Base-by-base conservation (phyloP, 2,329 filamentous ascomycete species). In the Alternaria burnsii region DNA sequence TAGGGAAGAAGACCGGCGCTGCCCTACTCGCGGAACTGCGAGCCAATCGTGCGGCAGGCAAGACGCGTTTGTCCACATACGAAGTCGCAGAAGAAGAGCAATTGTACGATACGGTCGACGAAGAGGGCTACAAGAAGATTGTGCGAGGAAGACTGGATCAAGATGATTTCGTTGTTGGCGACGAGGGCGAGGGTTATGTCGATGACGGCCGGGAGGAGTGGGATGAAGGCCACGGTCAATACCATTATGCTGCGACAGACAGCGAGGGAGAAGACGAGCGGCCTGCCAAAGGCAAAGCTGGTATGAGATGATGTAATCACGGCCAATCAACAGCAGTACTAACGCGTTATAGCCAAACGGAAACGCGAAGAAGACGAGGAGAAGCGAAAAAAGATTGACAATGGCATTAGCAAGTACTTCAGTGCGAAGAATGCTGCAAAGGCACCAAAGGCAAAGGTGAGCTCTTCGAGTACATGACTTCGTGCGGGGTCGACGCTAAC, bases 81-180 rank as follows among this genome's bases (percentile, higher is more conserved):
- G 84, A 97, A 79, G 88, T 97, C 63, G 87, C 93, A 71, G 90
- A 98, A 64, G 91, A 92, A 71, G 87, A 90, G 67, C 88, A 92
- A 69, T 84, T 99, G 44, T 99, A 98, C 82, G 95, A 98, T 65
- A 94, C 97, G 73, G 93, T 99, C 48, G 94, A 98, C 75, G 95
- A 99, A 73, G 94, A 95, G 73, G 91, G 92, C 52, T 99, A 99
- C 84, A 97, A 97, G 83, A 96, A 96, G 78, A 90, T 98, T 68
- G 93, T 99, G 14, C 88, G 95, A 42, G 88, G 90, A 57, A 90
- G 95, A 47, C 84, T 99, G 52, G 92, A 98, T 75, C 86, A 97
- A 73, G 95, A 99, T 72, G 95, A 99, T 81, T 99, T 99, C 74
- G 94, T 99, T 53, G 94, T 99, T 61, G 95, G 98, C 82, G 95